Percentiles rank a stretch among this genome's conserved stretches.
Conservation (phyloP, 768 basidiomycete species). For the Rhodotorula diobovata region DNA sequence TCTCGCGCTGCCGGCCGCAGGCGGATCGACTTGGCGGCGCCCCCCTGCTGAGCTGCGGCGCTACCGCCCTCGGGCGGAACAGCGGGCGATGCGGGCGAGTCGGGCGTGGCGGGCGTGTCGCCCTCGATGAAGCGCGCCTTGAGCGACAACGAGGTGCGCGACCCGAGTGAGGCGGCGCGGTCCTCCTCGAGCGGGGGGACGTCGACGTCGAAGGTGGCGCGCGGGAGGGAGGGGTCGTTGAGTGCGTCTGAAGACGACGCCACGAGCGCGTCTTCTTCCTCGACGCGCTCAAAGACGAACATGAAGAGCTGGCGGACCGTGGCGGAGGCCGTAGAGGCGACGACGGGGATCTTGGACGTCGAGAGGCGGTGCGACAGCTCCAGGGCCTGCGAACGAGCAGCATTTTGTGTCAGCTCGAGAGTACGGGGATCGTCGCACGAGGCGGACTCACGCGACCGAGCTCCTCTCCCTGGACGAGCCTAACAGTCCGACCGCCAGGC, state of each 20-base stretch:
- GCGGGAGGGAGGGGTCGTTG: conserved; percentile 7
- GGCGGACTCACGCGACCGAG: conserved; percentile 67
- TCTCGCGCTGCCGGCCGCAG: conserved; percentile 76
- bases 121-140: background rate
- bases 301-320: conserved; percentile 93
- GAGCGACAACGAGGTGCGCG: background rate
- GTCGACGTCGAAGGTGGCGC: conserved; percentile 17
- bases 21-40: conserved; percentile 40
- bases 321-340: conserved; percentile 93
- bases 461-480: conserved; percentile 64
- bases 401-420: too few species aligned
- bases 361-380: conserved; percentile 84
- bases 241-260: conserved; percentile 9
- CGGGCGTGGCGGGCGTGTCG: conserved; percentile 1
- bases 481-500: background rate
- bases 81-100: background rate
- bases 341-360: conserved; percentile 90
- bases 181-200: conserved; percentile 33
- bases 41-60: background rate
- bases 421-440: background rate
- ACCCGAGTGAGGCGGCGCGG: conserved; percentile 7
- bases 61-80: background rate
- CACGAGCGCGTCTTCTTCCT: conserved; percentile 61
- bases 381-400: conserved; percentile 22
- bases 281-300: conserved; percentile 95